Percentiles rank a stretch among this genome's conserved stretches.
These are phyloP conservation scores for Adenanthera pavonina DNA, from an alignment of 306 rosid species.

Conservation along the genomic window DNA sequence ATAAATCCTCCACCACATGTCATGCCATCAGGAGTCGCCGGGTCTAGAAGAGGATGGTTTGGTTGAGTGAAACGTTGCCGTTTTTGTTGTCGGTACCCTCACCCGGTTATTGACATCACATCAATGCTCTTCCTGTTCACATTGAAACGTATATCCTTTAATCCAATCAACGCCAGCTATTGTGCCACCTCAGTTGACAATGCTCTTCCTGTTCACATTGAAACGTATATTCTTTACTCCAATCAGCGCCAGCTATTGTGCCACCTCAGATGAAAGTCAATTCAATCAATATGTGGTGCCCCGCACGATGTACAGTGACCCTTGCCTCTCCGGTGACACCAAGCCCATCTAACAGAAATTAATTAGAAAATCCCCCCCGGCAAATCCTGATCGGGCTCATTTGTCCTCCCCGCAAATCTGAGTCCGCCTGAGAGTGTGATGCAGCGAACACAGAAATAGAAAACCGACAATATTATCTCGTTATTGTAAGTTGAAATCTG, in stretches of 20 bases:
- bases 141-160: not conserved
- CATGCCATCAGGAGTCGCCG: too few relatives aligned
- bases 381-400: not conserved
- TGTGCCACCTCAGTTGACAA: not conserved
- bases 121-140: not conserved
- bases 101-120: not conserved
- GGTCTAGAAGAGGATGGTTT: not conserved
- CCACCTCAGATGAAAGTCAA: not conserved
- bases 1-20: too few relatives aligned
- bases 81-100: conserved; percentile 27
- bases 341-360: too few relatives aligned
- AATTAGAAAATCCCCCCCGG: conserved; percentile 1
- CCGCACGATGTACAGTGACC: not conserved
- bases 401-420: not conserved
- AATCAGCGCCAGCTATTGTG: not conserved
- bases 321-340: not conserved
- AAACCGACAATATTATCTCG: not conserved
- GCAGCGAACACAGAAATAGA: not conserved
- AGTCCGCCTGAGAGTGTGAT: conserved; percentile 16
- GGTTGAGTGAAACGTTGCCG: not conserved
- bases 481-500: not conserved
- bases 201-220: not conserved
- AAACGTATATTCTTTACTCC: not conserved
- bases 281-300: not conserved
- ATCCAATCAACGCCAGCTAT: not conserved